Conservation (phyloP, 345 rosid genomes). For the Punica granatum region DNA sequence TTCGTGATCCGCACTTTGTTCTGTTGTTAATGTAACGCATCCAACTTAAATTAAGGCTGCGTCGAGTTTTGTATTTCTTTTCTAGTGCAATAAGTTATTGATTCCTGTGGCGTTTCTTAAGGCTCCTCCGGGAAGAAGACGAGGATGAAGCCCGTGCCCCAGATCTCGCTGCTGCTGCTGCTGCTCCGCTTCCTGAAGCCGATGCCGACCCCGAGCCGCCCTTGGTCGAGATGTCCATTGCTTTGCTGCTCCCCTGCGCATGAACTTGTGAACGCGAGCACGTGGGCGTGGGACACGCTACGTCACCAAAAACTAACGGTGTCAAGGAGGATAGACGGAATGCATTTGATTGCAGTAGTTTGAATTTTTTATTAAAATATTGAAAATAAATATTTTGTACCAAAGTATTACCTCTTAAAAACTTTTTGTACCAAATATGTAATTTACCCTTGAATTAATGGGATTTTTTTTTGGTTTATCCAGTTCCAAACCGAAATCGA, state of each 20-base stretch:
- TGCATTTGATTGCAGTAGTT: too few relatives aligned
- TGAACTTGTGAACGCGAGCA: not conserved
- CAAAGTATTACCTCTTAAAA: too few relatives aligned
- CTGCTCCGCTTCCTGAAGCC: not conserved
- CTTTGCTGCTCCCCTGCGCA: not conserved
- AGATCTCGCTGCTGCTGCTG: slow-evolving; percentile 9
- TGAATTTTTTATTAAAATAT: too few relatives aligned
- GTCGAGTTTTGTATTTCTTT: not conserved
- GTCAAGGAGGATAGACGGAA: too few relatives aligned
- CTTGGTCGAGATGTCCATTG: slow-evolving; percentile 11
- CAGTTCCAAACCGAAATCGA: too few relatives aligned
- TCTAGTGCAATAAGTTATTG: not conserved
- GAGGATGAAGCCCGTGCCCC: slow-evolving; percentile 62
- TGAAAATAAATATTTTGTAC: too few relatives aligned
- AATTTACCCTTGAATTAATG: too few relatives aligned
- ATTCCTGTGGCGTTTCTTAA: not conserved
- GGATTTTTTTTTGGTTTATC: too few relatives aligned
- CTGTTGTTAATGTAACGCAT: not conserved
- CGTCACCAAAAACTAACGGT: too few relatives aligned
- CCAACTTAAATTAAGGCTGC: not conserved
- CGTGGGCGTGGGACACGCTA: not conserved
- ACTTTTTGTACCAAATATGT: too few relatives aligned
- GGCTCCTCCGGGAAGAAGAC: slow-evolving; percentile 77
- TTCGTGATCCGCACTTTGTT: slow-evolving; percentile 3
- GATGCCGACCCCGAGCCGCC: not conserved